Conservation (phyloP, 495 filamentous ascomycete genomes). For the Hypoxylon trugodes region DNA sequence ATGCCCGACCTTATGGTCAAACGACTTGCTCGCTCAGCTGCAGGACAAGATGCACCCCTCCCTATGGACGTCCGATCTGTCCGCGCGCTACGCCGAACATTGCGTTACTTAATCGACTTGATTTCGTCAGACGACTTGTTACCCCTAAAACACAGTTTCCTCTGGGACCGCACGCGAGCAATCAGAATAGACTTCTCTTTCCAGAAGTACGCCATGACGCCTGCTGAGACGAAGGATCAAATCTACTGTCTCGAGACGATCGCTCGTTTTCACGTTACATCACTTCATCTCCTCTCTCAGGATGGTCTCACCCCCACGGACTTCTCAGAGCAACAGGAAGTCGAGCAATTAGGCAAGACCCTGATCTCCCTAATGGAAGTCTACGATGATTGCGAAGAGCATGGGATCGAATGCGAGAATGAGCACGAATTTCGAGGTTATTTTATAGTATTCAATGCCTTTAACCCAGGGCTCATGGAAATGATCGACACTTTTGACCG, state of each 20-base stretch:
- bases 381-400: constrained; percentile 75
- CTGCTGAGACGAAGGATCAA: constrained; percentile 68
- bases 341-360: constrained; percentile 89
- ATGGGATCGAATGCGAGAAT: constrained; percentile 63
- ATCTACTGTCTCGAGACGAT: constrained; percentile 90
- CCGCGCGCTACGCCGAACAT: constrained; percentile 72
- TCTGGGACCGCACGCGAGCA: constrained; percentile 93
- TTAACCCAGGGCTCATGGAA: constrained; percentile 77
- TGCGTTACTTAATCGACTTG: constrained; percentile 85
- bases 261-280: constrained; percentile 87
- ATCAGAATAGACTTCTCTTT: constrained; percentile 93
- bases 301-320: constrained; percentile 68
- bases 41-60: constrained; percentile 88
- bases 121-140: constrained; percentile 70
- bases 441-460: constrained; percentile 83
- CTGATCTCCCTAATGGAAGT: constrained; percentile 87
- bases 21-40: constrained; percentile 86
- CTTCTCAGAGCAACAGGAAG: constrained; percentile 90
- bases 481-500: constrained; percentile 81
- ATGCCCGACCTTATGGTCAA: constrained; percentile 69
- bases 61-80: constrained; percentile 92
- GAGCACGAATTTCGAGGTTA: constrained; percentile 93
- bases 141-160: constrained; percentile 78
- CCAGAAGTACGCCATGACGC: constrained; percentile 73
- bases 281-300: constrained; percentile 82